phyloP scores from a whole-genome alignment of 2,329 filamentous ascomycete species.

The Neurospora sp. region DNA sequence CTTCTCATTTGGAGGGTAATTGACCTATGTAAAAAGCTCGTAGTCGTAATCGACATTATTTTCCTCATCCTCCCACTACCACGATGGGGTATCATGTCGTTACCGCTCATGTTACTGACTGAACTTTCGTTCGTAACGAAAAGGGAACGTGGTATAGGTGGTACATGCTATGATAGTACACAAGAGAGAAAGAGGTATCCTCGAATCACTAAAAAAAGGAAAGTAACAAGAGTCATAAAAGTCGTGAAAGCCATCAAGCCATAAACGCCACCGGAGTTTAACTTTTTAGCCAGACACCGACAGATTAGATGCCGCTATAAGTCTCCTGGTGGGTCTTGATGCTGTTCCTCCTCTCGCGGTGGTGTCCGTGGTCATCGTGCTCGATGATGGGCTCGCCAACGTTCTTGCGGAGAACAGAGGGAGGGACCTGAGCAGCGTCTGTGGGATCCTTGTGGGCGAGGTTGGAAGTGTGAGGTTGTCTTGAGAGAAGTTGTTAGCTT shows the following conservation, averaged over 20 bases:
- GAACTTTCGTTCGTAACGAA: background rate
- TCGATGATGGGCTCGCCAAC: conserved; percentile 35
- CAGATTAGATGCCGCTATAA: conserved; percentile 34
- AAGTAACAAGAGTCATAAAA: background rate
- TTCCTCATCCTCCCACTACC: background rate
- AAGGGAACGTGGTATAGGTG: background rate
- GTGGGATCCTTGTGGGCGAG: conserved; percentile 33
- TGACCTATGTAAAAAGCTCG: background rate
- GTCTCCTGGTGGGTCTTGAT: conserved; percentile 36
- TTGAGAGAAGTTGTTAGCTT: conserved; percentile 5
- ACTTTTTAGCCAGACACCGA: background rate
- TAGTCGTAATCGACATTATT: background rate
- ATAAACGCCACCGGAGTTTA: background rate
- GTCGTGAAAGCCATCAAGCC: background rate
- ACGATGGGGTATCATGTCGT: background rate
- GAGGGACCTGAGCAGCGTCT: conserved; percentile 48
- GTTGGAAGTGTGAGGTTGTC: conserved; percentile 8
- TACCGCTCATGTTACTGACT: background rate
- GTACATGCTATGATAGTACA: background rate
- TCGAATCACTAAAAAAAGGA: background rate
- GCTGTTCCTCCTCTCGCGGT: conserved; percentile 37
- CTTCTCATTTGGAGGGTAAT: background rate
- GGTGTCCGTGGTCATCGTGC: conserved; percentile 34
- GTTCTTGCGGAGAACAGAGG: conserved; percentile 39
- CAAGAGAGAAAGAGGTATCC: background rate